These are phyloP conservation scores for Microdochium nivale DNA, from an alignment of 2,329 filamentous ascomycete species.

Conservation along the genomic window DNA sequence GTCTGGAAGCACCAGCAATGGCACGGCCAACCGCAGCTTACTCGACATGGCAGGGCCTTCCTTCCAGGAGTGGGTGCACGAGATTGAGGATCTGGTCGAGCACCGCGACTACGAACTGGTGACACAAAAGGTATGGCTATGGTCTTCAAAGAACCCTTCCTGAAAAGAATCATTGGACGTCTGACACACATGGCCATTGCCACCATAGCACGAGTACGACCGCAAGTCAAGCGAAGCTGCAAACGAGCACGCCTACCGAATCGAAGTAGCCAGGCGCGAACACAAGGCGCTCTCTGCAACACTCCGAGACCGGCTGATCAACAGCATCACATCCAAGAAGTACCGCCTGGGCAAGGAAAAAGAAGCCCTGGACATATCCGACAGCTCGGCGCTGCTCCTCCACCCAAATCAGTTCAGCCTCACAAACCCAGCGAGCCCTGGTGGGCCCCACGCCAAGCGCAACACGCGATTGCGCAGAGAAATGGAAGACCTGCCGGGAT, in stretches of 20 bases:
- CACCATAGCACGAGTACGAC: conserved; percentile 50
- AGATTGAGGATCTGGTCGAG: conserved; percentile 83
- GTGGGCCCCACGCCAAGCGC: conserved; percentile 54
- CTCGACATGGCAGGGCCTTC: conserved; percentile 72
- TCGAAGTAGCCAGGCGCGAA: conserved; percentile 54
- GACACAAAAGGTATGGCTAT: conserved; percentile 59
- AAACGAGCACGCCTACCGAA: conserved; percentile 51
- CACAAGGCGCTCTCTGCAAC: conserved; percentile 50
- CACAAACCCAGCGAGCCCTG: conserved; percentile 55
- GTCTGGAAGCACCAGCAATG: conserved; percentile 24
- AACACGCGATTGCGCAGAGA: conserved; percentile 53
- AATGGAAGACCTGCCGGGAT: conserved; percentile 47
- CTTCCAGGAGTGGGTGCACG: conserved; percentile 77
- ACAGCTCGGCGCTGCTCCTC: conserved; percentile 55
- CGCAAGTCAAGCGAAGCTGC: conserved; percentile 51
- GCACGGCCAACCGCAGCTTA: conserved; percentile 42
- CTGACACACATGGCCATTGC: conserved; percentile 1
- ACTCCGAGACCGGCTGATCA: conserved; percentile 58
- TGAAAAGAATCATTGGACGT: neutral
- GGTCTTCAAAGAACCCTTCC: neutral
- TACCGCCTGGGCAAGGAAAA: conserved; percentile 57
- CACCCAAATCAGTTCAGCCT: conserved; percentile 63
- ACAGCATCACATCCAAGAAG: conserved; percentile 56
- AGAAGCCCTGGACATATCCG: conserved; percentile 58
- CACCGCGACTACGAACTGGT: conserved; percentile 77